Evolutionary conservation across 495 filamentous ascomycete genomes (phyloP), one percentile per base, ranked within the genome.

Genomic region (Penicillium lagena): DNA sequence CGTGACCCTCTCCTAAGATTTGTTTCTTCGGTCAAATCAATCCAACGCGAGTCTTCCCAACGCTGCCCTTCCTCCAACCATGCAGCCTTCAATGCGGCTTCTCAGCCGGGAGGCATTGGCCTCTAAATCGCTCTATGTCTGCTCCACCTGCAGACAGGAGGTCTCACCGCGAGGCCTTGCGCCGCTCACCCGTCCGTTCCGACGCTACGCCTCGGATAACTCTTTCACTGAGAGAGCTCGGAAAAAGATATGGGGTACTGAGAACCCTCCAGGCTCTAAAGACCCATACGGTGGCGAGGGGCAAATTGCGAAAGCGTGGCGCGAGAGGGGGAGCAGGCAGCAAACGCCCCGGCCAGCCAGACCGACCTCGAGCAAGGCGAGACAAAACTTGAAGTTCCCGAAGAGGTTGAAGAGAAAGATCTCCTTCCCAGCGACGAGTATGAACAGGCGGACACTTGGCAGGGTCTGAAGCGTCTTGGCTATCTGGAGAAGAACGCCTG

Each of bases 241-340:
- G 33, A 59, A 63, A 42, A 72, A 66, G 58, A 64, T 82, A 45
- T 81, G 77, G 77, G 75, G 75, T 14, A 71, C 75, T 9, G 72
- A 79, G 17, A 70, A 68, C 17, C 74, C 77, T 6, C 76, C 76
- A 4, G 78, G 77, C 13, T 42, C 64, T 37, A 60, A 71, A 43
- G 77, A 81, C 52, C 78, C 76, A 0, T 80, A 80, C 43, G 65
- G 63, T 6, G 62, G 62, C 43, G 45, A 64, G 35, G 62, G 74
- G 12, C 49, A 54, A 40, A 9, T 56, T 36, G 33, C 41, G 37
- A 36, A 46, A 28, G 35, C 29, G 38, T 22, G 8, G 35, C 33
- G 1, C 22, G 22, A 22, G 22, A 22, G 38, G 46, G 6, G 33
- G 14, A 35, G 27, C 40, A 15, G 36, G 41, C 5, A 22, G 22